Evolutionary conservation across 2,329 filamentous ascomycete genomes (phyloP).

Genomic region (Colletotrichum sp.): DNA sequence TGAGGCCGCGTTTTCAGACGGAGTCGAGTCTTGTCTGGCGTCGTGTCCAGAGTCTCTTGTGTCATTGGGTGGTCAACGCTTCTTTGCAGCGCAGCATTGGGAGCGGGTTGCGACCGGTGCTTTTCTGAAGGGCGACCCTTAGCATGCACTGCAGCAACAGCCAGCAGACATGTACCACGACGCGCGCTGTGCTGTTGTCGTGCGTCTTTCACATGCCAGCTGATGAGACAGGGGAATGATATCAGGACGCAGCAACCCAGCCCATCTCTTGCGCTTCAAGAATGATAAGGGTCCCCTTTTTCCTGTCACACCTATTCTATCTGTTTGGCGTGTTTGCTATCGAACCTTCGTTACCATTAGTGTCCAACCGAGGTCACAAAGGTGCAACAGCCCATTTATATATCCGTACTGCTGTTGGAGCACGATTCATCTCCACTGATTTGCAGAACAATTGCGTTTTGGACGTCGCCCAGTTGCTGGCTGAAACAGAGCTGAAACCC

Average conservation of each 20-base stretch:
- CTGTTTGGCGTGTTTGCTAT: background rate
- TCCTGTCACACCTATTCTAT: background rate
- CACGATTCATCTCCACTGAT: background rate
- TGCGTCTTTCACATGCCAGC: constrained; percentile 11
- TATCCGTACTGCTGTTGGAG: background rate
- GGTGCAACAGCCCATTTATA: background rate
- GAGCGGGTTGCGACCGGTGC: background rate
- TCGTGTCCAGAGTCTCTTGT: background rate
- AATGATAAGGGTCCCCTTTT: background rate
- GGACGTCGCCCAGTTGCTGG: background rate
- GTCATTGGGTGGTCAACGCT: background rate
- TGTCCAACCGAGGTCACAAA: background rate
- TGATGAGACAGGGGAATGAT: background rate
- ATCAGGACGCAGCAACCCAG: background rate
- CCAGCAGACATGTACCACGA: background rate
- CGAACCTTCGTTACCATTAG: accelerated
- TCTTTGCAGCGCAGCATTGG: background rate
- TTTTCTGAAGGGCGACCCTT: background rate
- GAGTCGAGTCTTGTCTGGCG: background rate
- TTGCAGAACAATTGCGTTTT: background rate
- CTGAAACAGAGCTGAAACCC: constrained; percentile 21
- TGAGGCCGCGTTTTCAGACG: background rate
- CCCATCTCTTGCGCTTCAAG: background rate
- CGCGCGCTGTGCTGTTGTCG: background rate
- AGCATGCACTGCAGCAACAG: background rate